Evolutionary conservation across 768 basidiomycete species (phyloP).

Genomic region (Crepidotus variabilis): DNA sequence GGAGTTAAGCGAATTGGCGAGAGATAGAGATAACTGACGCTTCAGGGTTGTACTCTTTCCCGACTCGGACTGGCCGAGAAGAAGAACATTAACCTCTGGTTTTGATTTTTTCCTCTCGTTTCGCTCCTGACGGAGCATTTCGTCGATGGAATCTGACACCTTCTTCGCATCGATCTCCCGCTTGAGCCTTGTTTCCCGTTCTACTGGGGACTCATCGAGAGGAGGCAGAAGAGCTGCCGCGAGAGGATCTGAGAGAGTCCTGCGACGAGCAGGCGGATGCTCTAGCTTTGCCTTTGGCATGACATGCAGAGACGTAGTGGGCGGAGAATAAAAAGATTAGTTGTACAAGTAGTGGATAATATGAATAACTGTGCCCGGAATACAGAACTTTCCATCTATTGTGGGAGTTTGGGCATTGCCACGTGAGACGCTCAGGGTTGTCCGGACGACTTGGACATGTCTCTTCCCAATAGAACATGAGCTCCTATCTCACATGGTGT

Average conservation of each 20-base stretch:
- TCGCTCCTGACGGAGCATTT: constrained; percentile 66
- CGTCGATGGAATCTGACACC: constrained; percentile 75
- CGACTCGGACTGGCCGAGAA: constrained; percentile 87
- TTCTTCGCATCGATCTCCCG: constrained; percentile 71
- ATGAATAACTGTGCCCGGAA: constrained; percentile 13
- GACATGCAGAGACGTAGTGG: constrained; percentile 16
- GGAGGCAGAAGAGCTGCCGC: constrained; percentile 66
- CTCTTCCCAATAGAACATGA: constrained; percentile 3
- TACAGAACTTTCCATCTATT: constrained; percentile 20
- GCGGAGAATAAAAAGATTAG: constrained; percentile 15
- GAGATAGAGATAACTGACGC: constrained; percentile 51
- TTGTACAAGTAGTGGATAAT: constrained; percentile 4
- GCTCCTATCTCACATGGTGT: too few species aligned
- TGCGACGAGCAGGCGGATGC: constrained; percentile 25
- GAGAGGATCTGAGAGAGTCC: constrained; percentile 66
- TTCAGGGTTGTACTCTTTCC: constrained; percentile 87
- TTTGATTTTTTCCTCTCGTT: constrained; percentile 55
- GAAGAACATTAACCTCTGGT: constrained; percentile 69
- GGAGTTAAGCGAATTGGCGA: neutral
- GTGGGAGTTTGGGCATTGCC: constrained; percentile 12
- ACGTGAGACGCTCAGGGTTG: constrained; percentile 17
- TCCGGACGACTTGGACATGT: constrained; percentile 11
- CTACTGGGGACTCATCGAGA: constrained; percentile 61
- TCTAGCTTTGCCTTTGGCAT: constrained; percentile 39
- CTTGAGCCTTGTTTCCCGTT: constrained; percentile 61